phyloP scores from a whole-genome alignment of 352 stramenopile genomes.

The Saprolegnia diclina region DNA sequence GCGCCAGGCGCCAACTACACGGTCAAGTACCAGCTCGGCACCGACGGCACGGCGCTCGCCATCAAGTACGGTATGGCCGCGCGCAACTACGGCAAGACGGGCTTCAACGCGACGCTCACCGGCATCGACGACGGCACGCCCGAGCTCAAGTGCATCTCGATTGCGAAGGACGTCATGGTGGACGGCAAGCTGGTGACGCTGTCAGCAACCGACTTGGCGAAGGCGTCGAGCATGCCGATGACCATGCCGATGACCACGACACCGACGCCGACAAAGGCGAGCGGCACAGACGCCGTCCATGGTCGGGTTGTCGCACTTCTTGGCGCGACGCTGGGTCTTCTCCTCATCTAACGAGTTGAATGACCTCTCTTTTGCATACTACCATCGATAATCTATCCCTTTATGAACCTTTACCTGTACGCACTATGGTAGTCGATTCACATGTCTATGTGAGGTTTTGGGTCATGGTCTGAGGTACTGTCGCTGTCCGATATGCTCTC shows the following conservation, averaged over 20 bases:
- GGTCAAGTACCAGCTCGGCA: conserved; percentile 12
- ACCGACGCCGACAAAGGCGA: not conserved
- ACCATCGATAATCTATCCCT: too few species aligned
- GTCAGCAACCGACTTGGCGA: not conserved
- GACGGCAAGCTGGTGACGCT: conserved; percentile 1
- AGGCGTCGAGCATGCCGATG: not conserved
- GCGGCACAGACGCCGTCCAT: too few species aligned
- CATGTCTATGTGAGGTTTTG: too few species aligned
- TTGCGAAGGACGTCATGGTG: conserved; percentile 8
- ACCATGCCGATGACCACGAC: not conserved
- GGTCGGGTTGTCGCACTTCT: not conserved
- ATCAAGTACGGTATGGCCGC: conserved; percentile 14
- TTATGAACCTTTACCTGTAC: too few species aligned
- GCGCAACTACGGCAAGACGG: not conserved
- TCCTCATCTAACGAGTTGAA: too few species aligned
- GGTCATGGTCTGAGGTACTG: too few species aligned
- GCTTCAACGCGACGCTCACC: conserved; percentile 19
- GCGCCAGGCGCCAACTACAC: not conserved
- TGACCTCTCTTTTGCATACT: too few species aligned
- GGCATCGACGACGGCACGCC: conserved; percentile 8
- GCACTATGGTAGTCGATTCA: too few species aligned
- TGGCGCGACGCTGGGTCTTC: not conserved
- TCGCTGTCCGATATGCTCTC: too few species aligned
- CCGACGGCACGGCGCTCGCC: conserved; percentile 8
- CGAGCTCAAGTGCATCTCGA: conserved; percentile 15